These are phyloP conservation scores for Helenozyma baotianmanensis DNA, from an alignment of 805 yeast species.

Conservation along the genomic window DNA sequence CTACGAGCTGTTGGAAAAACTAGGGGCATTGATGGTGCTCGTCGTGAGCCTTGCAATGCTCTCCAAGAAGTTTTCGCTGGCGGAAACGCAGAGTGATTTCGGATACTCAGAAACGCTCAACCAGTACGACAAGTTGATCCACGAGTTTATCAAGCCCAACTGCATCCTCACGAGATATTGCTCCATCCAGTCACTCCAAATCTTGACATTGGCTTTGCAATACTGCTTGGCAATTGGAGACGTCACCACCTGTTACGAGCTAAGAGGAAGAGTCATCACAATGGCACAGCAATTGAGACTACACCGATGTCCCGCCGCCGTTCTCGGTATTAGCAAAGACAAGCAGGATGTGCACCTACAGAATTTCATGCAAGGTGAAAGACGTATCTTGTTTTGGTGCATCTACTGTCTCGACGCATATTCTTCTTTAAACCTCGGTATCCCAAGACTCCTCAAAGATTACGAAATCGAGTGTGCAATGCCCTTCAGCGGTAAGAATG, in stretches of 20 bases:
- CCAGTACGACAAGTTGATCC: slow-evolving; percentile 57
- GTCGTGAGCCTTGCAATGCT: slow-evolving; percentile 47
- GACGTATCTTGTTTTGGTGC: slow-evolving; percentile 83
- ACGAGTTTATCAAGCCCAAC: slow-evolving; percentile 56
- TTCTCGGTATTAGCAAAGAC: slow-evolving; percentile 53
- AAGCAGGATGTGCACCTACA: slow-evolving; percentile 38
- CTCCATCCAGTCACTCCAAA: slow-evolving; percentile 65
- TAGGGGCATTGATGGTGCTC: slow-evolving; percentile 50
- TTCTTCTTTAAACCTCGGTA: slow-evolving; percentile 71
- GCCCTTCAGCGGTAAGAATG: slow-evolving; percentile 55
- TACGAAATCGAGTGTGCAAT: slow-evolving; percentile 82
- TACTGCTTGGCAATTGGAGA: slow-evolving; percentile 74
- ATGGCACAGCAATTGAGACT: slow-evolving; percentile 84
- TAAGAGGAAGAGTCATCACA: slow-evolving; percentile 69
- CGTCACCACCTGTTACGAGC: slow-evolving; percentile 65
- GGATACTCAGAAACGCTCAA: slow-evolving; percentile 24
- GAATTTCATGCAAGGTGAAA: slow-evolving; percentile 71
- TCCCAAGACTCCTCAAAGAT: slow-evolving; percentile 75
- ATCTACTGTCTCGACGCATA: slow-evolving; percentile 73
- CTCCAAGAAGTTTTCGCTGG: slow-evolving; percentile 33
- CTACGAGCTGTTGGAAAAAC: slow-evolving; percentile 43
- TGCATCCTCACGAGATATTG: slow-evolving; percentile 54
- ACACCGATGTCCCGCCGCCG: slow-evolving; percentile 85
- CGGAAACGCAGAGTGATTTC: slow-evolving; percentile 1
- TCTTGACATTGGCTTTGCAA: slow-evolving; percentile 61